Evolutionary conservation across 164 flowering plant genomes (phyloP).

Genomic region (Stephania yunnanensis): DNA sequence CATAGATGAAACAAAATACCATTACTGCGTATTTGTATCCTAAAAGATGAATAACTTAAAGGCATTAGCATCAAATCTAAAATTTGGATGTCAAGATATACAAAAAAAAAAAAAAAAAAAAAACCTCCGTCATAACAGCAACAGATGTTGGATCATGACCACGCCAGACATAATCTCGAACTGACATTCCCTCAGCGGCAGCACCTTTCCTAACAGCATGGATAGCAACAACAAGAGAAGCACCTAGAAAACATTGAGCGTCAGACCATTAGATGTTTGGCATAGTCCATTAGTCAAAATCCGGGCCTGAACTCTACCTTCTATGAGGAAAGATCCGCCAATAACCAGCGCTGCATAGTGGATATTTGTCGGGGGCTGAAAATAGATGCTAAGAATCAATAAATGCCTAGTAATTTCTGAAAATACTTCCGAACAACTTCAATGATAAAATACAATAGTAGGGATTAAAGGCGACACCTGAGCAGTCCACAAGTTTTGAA

Average conservation of each 20-base stretch:
- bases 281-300: not conserved
- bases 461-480: conserved; percentile 36
- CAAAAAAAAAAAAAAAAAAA: not conserved
- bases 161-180: conserved; percentile 94
- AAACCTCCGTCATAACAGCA: conserved; percentile 99
- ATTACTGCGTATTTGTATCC: not conserved
- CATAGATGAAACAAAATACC: not conserved
- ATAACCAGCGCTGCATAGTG: conserved; percentile 89
- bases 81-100: not conserved
- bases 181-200: conserved; percentile 93
- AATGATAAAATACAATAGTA: not conserved
- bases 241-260: conserved; percentile 46
- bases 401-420: not conserved
- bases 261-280: conserved; percentile 3
- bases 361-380: conserved; percentile 72
- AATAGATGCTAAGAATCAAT: conserved; percentile 24
- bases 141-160: conserved; percentile 99
- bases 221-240: conserved; percentile 88
- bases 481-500: conserved; percentile 86
- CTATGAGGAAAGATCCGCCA: conserved; percentile 88
- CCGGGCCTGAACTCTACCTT: conserved; percentile 43
- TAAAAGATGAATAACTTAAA: not conserved
- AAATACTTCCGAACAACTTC: not conserved
- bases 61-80: not conserved
- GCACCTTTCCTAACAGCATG: conserved; percentile 97